Base-by-base conservation (phyloP, 371 early-diverging fungal genomes). In the Dichotomocladium elegans region DNA sequence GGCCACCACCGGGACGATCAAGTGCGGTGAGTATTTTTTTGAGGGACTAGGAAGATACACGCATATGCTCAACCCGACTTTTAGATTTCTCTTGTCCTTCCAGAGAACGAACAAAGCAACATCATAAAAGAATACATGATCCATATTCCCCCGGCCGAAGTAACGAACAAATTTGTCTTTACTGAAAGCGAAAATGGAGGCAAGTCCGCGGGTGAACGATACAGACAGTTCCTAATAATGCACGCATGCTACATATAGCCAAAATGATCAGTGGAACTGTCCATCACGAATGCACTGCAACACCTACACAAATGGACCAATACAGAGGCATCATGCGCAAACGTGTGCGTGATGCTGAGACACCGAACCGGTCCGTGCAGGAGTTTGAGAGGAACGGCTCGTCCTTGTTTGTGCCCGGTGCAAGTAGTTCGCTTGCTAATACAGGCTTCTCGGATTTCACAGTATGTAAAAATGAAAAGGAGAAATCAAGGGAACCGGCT, bases 271-370 rank as follows among this genome's bases (percentile, higher is more conserved):
- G 61, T n/a, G 95, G 93, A 22, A 89, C 80, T 1, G 82, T 94
- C 15, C 85, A 86, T 53, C 90, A 92, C 53, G 94, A 94, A 61
- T 91, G 91, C 55, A 68, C 85, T 2, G 84, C 89, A 2, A 84
- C 85, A 12, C 94, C 95, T 1, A 49, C 68, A 31, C 64, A 71
- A 44, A 58, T 68, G 17, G 60, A 59, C 6, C 74, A 80, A 19
- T 94, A 95, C 66, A 70, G 85, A 26, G 64, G 75, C 15, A 88
- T 95, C 30, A 90, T 93, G 91, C 72, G 87, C 48, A 75, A 74
- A 45, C 82, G 94, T 15, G 81, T 79, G 1, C 33, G 61, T 11
- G 82, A 80, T 54, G 84, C 87, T 1, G 77, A 72, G 2, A 72
- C 68, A 34, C 80, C 80, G 7, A 63, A 64, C 26, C 70, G 87